phyloP scores from a whole-genome alignment of 2,329 filamentous ascomycete species.

The Fusarium camptoceras region DNA sequence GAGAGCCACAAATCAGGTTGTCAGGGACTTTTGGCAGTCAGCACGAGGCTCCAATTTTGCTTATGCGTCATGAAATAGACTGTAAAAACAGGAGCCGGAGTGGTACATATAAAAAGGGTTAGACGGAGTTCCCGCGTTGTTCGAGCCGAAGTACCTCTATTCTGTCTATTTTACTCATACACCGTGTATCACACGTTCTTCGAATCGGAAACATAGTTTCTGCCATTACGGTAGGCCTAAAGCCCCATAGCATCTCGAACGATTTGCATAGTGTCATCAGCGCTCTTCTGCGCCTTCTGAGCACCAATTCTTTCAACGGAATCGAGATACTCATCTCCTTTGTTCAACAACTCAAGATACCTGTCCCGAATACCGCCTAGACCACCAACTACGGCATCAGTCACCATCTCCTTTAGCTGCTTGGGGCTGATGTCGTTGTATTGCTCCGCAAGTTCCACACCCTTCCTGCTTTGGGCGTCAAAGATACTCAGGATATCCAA shows the following conservation, averaged over 20 bases:
- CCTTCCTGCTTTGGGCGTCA: slow-evolving; percentile 57
- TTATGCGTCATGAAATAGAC: slow-evolving; percentile 63
- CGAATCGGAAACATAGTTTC: not conserved
- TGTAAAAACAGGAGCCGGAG: not conserved
- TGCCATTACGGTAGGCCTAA: slow-evolving; percentile 29
- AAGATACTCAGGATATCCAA: slow-evolving; percentile 83
- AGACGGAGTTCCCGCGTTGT: not conserved
- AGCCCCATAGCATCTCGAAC: slow-evolving; percentile 66
- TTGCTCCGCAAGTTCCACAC: slow-evolving; percentile 55
- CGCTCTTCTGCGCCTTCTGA: slow-evolving; percentile 70
- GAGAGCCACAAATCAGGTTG: slow-evolving; percentile 72
- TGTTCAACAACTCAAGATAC: slow-evolving; percentile 64
- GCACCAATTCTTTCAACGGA: slow-evolving; percentile 69
- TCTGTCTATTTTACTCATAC: slow-evolving; percentile 6
- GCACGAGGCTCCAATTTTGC: slow-evolving; percentile 72
- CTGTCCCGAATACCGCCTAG: slow-evolving; percentile 66
- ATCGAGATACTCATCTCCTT: slow-evolving; percentile 65
- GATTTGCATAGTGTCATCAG: slow-evolving; percentile 66
- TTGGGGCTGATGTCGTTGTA: slow-evolving; percentile 54
- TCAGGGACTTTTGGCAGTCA: slow-evolving; percentile 79
- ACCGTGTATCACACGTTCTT: slow-evolving; percentile 7
- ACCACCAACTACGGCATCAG: slow-evolving; percentile 65
- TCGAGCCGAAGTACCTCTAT: not conserved
- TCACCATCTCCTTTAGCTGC: slow-evolving; percentile 64
- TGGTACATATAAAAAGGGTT: not conserved